Evolutionary conservation across 805 yeast genomes (phyloP).

Genomic region (Starmerella bombicola): DNA sequence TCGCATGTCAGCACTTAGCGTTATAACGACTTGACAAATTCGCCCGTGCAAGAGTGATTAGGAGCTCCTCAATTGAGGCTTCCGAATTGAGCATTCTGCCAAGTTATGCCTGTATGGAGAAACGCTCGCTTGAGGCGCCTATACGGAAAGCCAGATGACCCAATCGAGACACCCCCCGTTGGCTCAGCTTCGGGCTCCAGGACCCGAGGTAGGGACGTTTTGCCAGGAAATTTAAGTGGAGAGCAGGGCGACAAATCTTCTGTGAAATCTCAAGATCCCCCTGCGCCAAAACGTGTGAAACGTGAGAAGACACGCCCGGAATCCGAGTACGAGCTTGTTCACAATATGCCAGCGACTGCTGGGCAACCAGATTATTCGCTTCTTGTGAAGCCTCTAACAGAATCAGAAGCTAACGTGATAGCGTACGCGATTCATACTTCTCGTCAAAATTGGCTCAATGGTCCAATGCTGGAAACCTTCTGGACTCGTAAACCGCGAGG

Average conservation of each 20-base stretch:
- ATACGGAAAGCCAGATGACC: constrained; percentile 19
- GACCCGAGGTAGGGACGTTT: not conserved
- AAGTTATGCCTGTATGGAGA: constrained; percentile 19
- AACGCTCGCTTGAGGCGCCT: constrained; percentile 18
- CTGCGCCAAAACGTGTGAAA: constrained; percentile 21
- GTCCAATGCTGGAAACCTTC: constrained; percentile 58
- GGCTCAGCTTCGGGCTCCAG: not conserved
- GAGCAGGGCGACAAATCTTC: constrained; percentile 1
- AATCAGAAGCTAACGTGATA: constrained; percentile 49
- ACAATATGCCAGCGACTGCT: constrained; percentile 44
- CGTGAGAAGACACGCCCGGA: constrained; percentile 24
- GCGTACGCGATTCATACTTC: constrained; percentile 51
- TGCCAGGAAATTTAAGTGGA: not conserved
- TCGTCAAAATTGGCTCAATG: constrained; percentile 51
- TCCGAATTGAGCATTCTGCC: no score
- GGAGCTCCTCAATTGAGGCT: no score
- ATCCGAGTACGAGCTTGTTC: constrained; percentile 21
- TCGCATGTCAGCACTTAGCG: no score
- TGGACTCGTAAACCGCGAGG: constrained; percentile 66
- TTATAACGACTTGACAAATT: no score
- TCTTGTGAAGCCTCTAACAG: constrained; percentile 51
- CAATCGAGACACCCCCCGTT: constrained; percentile 9
- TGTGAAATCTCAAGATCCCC: constrained; percentile 13
- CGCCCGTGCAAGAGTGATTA: no score
- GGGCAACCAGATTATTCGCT: constrained; percentile 52